Evolutionary conservation across 1,284 basidiomycete genomes (phyloP), one percentile per base, ranked within the genome.

Genomic region (Trametes polyzona): DNA sequence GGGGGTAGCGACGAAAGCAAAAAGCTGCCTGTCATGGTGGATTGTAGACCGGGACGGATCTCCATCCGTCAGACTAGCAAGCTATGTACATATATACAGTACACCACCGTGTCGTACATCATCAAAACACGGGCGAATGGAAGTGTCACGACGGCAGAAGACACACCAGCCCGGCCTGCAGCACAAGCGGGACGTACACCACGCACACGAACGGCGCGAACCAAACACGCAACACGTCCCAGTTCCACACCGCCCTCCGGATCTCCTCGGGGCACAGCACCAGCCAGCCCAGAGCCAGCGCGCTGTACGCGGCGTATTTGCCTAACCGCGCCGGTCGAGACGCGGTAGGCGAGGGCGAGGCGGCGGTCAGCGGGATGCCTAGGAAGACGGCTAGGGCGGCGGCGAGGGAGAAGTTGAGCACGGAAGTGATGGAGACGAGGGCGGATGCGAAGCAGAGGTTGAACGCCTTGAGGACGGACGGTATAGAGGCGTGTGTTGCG

Each of bases 351-450:
- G 53, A 37, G 17, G 53, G 14, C 5, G 78, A 76, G 27, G 82
- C 75, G 30, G 84, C 61, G 41, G 83, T 78, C 55, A 89, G 78
- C 26, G 87, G 86, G 52, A 87, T 59, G 27, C 85, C 86, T 12
- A 90, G 79, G 10, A 83, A 64, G 33, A 86, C 70, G 0, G 88
- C 86, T 8, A 94, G 79, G 8, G 81, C 72, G 27, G 88, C 84
- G 0, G 93, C 89, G 17, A 96, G 84, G 4, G 92, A 93, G 73
- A 95, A 96, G 73, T 96, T 97, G 67, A 96, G 84, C 58, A 96
- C 87, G 4, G 92, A 89, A 17, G 86, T 87, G 43, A 92, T 84
- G 23, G 93, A 93, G 64, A 96, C 86, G 55, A 95, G 78, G 5
- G 92, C 88, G 14, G 93, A 93, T 43, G 90, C 83, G 47, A 91